A percentile compares a stretch with the other conserved stretches of the same genome.
Evolutionary conservation across 164 flowering plant species (phyloP).

Genomic region (Dillenia suffruticosa): DNA sequence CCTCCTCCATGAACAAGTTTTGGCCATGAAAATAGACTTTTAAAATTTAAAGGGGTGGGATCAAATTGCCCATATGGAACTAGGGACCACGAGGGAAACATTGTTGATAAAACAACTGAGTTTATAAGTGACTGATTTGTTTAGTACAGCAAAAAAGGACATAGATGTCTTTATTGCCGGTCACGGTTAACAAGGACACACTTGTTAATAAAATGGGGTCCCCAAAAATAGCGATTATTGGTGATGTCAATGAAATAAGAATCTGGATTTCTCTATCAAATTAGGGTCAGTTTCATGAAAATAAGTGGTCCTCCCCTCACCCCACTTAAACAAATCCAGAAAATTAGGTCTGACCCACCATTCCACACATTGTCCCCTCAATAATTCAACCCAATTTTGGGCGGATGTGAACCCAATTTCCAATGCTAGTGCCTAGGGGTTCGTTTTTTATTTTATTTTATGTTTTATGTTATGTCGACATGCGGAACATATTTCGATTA

Average conservation of each 20-base stretch:
- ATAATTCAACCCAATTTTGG: slow-evolving; percentile 11
- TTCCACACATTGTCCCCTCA: background rate
- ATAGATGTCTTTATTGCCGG: slow-evolving; percentile 5
- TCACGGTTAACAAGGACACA: background rate
- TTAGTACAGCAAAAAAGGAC: slow-evolving; percentile 4
- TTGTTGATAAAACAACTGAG: background rate
- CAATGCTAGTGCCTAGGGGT: too few relatives aligned
- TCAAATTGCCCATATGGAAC: background rate
- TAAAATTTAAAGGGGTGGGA: too few relatives aligned
- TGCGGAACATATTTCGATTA: too few relatives aligned
- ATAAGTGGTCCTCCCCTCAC: slow-evolving; percentile 1
- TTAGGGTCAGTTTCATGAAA: too few relatives aligned
- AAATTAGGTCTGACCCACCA: slow-evolving; percentile 2
- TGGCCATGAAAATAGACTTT: too few relatives aligned
- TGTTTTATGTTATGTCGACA: too few relatives aligned
- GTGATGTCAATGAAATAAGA: too few relatives aligned
- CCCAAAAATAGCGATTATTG: too few relatives aligned
- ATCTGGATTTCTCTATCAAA: too few relatives aligned
- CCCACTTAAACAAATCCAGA: background rate
- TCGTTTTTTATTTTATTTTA: too few relatives aligned
- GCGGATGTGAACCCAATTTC: background rate
- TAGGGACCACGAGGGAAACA: slow-evolving; percentile 8
- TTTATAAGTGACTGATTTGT: slow-evolving; percentile 10
- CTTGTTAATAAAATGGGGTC: too few relatives aligned
- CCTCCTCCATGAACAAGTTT: too few relatives aligned